These are phyloP conservation scores for Paralagenidium karlingii DNA, from an alignment of 352 stramenopile genomes.

Conservation along the genomic window DNA sequence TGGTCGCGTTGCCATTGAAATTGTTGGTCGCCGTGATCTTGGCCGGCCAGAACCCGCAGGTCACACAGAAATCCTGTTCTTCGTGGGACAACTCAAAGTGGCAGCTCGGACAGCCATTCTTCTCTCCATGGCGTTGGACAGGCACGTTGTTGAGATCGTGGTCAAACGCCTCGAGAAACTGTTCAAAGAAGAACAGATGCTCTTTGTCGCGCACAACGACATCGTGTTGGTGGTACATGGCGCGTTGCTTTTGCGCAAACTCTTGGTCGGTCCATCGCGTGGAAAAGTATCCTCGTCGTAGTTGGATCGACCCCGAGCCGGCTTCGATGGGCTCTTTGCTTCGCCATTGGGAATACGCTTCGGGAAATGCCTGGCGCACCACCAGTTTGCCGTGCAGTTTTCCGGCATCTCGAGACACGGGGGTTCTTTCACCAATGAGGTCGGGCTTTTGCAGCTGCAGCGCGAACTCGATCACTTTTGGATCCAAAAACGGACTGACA, in stretches of 20 bases:
- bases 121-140: too few species aligned
- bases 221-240: slow-evolving; percentile 16
- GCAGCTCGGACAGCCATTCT: slow-evolving; percentile 27
- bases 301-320: slow-evolving; percentile 54
- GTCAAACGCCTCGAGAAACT: slow-evolving; percentile 39
- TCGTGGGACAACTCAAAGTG: slow-evolving; percentile 27
- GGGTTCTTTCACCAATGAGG: slow-evolving; percentile 49
- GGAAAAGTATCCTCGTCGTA: slow-evolving; percentile 56
- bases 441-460: slow-evolving; percentile 35
- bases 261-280: slow-evolving; percentile 17
- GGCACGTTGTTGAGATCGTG: slow-evolving; percentile 31
- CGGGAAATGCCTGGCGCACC: slow-evolving; percentile 74
- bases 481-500: slow-evolving; percentile 65
- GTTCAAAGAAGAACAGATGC: slow-evolving; percentile 56
- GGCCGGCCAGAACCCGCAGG: slow-evolving; percentile 48
- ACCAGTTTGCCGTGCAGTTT: slow-evolving; percentile 71
- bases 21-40: slow-evolving; percentile 39
- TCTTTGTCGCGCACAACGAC: slow-evolving; percentile 56
- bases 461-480: slow-evolving; percentile 53
- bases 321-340: slow-evolving; percentile 83
- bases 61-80: slow-evolving; percentile 39
- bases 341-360: slow-evolving; percentile 75
- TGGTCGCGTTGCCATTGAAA: slow-evolving; percentile 25
- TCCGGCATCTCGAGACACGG: slow-evolving; percentile 25
- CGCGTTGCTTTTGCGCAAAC: slow-evolving; percentile 20